Evolutionary conservation across 1,284 basidiomycete genomes (phyloP), one percentile per base, ranked within the genome.

Genomic region (Tylopilus microsporus): DNA sequence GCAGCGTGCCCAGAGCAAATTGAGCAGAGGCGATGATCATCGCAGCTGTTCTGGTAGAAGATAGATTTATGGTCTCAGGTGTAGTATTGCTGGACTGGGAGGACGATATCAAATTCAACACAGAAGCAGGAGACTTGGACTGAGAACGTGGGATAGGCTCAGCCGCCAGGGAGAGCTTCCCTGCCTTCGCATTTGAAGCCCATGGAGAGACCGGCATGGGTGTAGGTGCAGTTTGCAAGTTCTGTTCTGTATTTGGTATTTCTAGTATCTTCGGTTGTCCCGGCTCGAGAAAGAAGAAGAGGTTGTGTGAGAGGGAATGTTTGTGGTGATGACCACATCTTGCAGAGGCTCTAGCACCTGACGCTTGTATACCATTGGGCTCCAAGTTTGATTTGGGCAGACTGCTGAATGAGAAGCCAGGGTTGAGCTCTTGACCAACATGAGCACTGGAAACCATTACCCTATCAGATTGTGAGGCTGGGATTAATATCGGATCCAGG

Each of bases 291-390:
- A 92, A 92, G 0, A 89, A 89, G 76, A 96, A 96, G 75, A 96
- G 94, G 70, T 92, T 94, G 73, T 96, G 94, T 1, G 93, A 96
- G 30, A 95, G 74, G 0, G 93, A 97, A 73, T 96, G 94, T 69
- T 93, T 91, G 69, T 97, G 94, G 73, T 94, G 92, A 68, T 94
- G 92, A 0, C 91, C 91, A 56, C 88, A 77, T 42, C 88, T 79
- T 53, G 61, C 45, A 48, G 65, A 61, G 36, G 68, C 64, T 19
- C 52, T 52, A 6, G 54, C 43, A 47, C 13, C n/a, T 2, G 56
- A 39, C 10, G 19, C 11, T 32, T 41, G 60, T 12, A 71, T 59
- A 11, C 53, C 43, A 6, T 60, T 63, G 0, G 62, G 69, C 15
- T 65, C 68, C 1, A 71, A 73, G 5, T 59, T 56, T 2, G 69